A percentile compares a stretch with the other conserved stretches of the same genome.
Conservation (phyloP, 2,329 filamentous ascomycete genomes). For the Cucurbitaria berberidis region DNA sequence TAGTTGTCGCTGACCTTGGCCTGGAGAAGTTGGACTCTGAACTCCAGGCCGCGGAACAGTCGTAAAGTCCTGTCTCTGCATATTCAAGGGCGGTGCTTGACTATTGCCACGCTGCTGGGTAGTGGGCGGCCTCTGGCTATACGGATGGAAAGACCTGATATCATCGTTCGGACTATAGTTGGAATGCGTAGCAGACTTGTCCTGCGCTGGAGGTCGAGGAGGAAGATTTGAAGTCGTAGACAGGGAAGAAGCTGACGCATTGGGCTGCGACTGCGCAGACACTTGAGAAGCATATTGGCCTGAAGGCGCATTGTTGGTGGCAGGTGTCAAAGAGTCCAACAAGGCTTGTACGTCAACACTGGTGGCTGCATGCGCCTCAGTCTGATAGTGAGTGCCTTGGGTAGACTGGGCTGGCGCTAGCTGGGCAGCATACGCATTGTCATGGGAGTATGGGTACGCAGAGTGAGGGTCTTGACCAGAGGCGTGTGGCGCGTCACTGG, state of each 20-base stretch:
- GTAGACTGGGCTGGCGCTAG: constrained; percentile 37
- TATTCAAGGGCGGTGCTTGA: constrained; percentile 35
- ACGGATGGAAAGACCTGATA: constrained; percentile 58
- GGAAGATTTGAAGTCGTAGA: constrained; percentile 53
- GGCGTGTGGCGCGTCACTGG: constrained; percentile 44
- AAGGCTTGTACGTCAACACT: constrained; percentile 56
- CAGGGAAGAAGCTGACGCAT: constrained; percentile 45
- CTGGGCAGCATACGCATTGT: constrained; percentile 43
- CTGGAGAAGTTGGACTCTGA: constrained; percentile 38
- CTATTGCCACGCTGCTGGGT: constrained; percentile 36
- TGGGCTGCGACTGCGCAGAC: constrained; percentile 40
- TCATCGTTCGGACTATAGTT: constrained; percentile 57
- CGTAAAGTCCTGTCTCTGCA: constrained; percentile 20
- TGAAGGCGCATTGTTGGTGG: constrained; percentile 37
- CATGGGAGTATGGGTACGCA: constrained; percentile 44
- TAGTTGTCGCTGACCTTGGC: constrained; percentile 36
- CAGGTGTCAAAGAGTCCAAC: constrained; percentile 52
- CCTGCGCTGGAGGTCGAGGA: constrained; percentile 57
- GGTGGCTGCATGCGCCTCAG: constrained; percentile 33
- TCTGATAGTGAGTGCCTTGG: constrained; percentile 37
- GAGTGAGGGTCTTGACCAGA: constrained; percentile 37
- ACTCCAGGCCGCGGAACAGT: constrained; percentile 27
- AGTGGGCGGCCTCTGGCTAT: constrained; percentile 49
- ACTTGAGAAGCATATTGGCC: constrained; percentile 44
- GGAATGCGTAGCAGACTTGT: constrained; percentile 55